Base-by-base conservation (phyloP, 257 asterid genomes). In the Salvia hispanica region DNA sequence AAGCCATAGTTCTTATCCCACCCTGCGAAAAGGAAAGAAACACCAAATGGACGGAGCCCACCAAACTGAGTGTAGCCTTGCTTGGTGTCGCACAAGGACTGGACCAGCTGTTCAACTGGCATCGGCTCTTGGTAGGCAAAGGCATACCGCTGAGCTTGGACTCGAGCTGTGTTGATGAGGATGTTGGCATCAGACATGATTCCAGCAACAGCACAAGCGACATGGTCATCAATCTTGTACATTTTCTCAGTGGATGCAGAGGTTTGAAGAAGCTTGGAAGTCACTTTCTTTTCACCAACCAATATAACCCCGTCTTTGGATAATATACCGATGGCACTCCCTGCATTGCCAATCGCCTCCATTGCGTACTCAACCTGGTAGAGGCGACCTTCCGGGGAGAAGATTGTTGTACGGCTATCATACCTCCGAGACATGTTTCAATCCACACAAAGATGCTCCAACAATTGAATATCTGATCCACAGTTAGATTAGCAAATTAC, bases 271-370 rank as follows among this genome's bases (percentile, higher is more conserved):
- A 91, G 96, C 84, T 91, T 91, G 52, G 97, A 91, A 12, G 92
- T 88, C 18, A 91, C 97, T 68, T 88, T 91, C 90, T 91, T 91
- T 62, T 91, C 97, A 9, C 97, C 97, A 39, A 88, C 85, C 70
- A 91, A 44, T n/a, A 91, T 88, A 72, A 91, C 97, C 50, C 97
- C 97, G 46, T 91, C 96, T 74, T 74, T 86, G 1, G 96, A 79
- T 76, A 88, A 71, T 61, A 91, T 85, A 58, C 97, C 97, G 40
- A 91, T 91, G 47, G 97, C 96, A 70, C 95, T 88, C 43, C 97
- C 97, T 9, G 97, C 97, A 74, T 91, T 91, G 62, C 97, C 97
- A 78, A 91, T 91, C 25, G 97, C 97, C 79, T 91, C 97, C 97
- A 91, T 91, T 8, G 97, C 97, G 48, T 88, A 91, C 85, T 91